A percentile compares a stretch with the other conserved stretches of the same genome.
Evolutionary conservation across 257 asterid genomes (phyloP).

Genomic region (Solanum acaule): DNA sequence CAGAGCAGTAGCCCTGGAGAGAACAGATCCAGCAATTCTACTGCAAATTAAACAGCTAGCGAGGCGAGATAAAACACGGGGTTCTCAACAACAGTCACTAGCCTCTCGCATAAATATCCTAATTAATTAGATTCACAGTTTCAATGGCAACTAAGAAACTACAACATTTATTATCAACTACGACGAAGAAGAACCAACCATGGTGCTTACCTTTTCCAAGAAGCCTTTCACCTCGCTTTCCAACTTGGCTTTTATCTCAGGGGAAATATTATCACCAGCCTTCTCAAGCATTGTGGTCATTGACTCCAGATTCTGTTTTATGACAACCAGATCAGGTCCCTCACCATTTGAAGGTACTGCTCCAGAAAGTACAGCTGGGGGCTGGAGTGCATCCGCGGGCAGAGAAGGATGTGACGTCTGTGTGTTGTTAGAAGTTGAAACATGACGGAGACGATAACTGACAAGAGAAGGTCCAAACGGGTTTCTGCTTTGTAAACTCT

Average conservation of each 20-base stretch:
- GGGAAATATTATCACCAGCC: constrained; percentile 45
- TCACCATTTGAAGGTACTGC: constrained; percentile 1
- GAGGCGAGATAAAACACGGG: background rate
- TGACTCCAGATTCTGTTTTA: constrained; percentile 63
- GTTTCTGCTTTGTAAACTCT: constrained; percentile 45
- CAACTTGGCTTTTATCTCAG: constrained; percentile 49
- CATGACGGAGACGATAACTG: constrained; percentile 20
- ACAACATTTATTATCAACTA: constrained; percentile 2
- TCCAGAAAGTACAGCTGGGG: constrained; percentile 3
- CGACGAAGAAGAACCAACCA: constrained; percentile 31
- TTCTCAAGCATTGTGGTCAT: constrained; percentile 67
- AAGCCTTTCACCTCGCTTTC: constrained; percentile 61
- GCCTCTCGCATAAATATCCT: background rate
- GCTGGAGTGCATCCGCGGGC: constrained; percentile 10
- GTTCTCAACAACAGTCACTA: background rate
- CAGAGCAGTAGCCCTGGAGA: background rate
- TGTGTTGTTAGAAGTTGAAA: constrained; percentile 8
- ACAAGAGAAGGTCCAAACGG: constrained; percentile 52
- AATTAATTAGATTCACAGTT: background rate
- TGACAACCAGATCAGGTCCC: constrained; percentile 31
- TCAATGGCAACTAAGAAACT: background rate
- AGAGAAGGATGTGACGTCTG: background rate
- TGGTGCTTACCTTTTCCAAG: constrained; percentile 40
- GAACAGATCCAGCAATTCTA: background rate
- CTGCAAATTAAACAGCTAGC: background rate